A percentile compares a stretch with the other conserved stretches of the same genome.
Conservation (phyloP, 306 rosid species). For the cucumber (Cucumis sativus) region Cucumber_9930_V3 NC_026660.2:29690501-29691000, state of each 20-base stretch:
- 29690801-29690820: not conserved
- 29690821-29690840: not conserved
- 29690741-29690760: not conserved
- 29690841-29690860: not conserved
- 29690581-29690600: not conserved
- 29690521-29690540: not conserved
- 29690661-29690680: not conserved
- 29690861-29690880: not conserved
- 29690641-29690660: not conserved
- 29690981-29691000: not conserved
- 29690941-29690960: not conserved
- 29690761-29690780: not conserved
- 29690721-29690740: not conserved
- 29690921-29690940: not conserved
- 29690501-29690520: conserved; percentile 12
- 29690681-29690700: not conserved
- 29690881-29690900: not conserved
- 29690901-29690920: not conserved
- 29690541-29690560: not conserved
- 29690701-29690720: not conserved
- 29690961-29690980: not conserved
- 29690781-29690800: not conserved
- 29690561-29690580: not conserved
- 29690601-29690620: not conserved
- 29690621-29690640: not conserved